Evolutionary conservation across 1,284 basidiomycete species (phyloP).

Genomic region (Cryptococcus deneoformans): DNA sequence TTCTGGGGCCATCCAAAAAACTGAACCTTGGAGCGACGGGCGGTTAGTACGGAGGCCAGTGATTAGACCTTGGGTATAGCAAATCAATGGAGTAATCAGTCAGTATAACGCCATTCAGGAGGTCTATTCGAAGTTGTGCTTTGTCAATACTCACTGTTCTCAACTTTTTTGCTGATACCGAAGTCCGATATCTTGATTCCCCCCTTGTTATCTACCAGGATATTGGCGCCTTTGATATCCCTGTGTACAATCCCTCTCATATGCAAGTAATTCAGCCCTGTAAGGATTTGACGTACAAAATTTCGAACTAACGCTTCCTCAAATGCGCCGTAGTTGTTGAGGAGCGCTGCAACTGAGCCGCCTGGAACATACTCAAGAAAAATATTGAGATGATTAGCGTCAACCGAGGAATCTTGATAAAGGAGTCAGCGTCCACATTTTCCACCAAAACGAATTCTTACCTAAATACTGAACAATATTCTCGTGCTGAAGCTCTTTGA

Average conservation of each 20-base stretch:
- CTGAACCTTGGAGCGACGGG: constrained; percentile 91
- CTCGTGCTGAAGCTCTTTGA: constrained; percentile 92
- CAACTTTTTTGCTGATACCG: constrained; percentile 97
- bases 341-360: constrained; percentile 87
- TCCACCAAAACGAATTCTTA: constrained; percentile 48
- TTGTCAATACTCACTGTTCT: constrained; percentile 70
- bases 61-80: constrained; percentile 57
- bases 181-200: constrained; percentile 99
- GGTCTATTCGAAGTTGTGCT: neutral
- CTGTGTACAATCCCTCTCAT: constrained; percentile 94
- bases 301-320: constrained; percentile 93
- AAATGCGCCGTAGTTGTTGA: constrained; percentile 94
- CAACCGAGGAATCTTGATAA: constrained; percentile 73
- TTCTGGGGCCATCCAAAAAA: constrained; percentile 99
- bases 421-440: no score
- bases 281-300: constrained; percentile 91
- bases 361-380: constrained; percentile 99
- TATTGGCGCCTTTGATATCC: constrained; percentile 98
- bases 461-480: constrained; percentile 98
- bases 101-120: neutral
- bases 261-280: constrained; percentile 90
- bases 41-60: constrained; percentile 75
- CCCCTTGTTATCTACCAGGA: constrained; percentile 97
- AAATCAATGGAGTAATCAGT: neutral
- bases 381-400: constrained; percentile 89